Evolutionary conservation across 2,329 filamentous ascomycete species (phyloP), one percentile per base, ranked within the genome.

Genomic region (Phyllosticta capitalensis): DNA sequence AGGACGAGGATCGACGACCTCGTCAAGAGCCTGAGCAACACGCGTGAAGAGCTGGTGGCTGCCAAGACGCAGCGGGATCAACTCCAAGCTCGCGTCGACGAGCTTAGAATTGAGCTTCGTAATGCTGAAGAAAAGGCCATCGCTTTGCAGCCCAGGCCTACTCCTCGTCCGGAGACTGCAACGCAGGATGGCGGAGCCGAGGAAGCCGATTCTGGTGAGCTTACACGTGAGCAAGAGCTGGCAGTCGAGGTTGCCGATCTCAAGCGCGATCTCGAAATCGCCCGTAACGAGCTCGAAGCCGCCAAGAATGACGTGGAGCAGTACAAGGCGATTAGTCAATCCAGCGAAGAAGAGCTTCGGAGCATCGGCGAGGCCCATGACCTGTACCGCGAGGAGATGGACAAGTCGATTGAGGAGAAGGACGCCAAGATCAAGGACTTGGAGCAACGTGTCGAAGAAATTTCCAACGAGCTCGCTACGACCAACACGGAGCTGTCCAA

Each of bases 1-100:
- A 90, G 96, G 71, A 94, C 91, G 73, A 85, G 92, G 56, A 94
- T 97, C 62, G 92, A 99, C 65, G 92, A 97, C 67, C 82, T 99
- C 52, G 87, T 92, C 63, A 80, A 86, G 30, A 92, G 84, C 66
- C 78, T 96, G 49, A 82, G 89, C 65, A 84, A 90, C 62, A 84
- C 87, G 55, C 89, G 92, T 52, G 92, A 97, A 72, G 91, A 96
- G 66, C 82, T 95, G 56, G 84, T 94, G 52, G 86, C 87, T 24
- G 84, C 87, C 22, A 96, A 95, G 78, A 96, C 92, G 1, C 89
- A 85, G 53, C 85, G 88, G 54, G 92, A 97, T 71, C 89, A 96
- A 70, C 80, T 99, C 1, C 92, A 97, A 71, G 83, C 86, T 33
- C 84, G 92, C 60, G 90, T 96, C 2, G 89, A 95, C 64, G 92